Evolutionary conservation across 495 filamentous ascomycete species (phyloP).

Genomic region (Elasticomyces elasticus): DNA sequence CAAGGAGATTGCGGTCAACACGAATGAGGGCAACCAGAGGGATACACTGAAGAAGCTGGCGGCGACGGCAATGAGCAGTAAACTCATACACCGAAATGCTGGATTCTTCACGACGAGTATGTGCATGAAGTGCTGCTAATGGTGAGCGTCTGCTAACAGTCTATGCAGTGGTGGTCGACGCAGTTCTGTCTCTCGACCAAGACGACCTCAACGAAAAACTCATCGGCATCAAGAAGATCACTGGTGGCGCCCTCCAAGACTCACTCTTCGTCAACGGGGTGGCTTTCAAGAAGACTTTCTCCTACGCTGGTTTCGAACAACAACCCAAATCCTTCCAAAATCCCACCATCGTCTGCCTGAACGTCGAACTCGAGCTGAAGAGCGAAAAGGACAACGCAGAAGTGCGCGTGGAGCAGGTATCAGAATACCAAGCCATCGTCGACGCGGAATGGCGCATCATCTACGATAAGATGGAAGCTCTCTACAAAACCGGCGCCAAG

Average conservation of each 20-base stretch:
- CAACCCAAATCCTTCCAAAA: constrained; percentile 91
- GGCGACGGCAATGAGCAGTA: constrained; percentile 98
- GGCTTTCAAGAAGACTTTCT: constrained; percentile 99
- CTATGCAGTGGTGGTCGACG: constrained; percentile 78
- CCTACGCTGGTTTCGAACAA: constrained; percentile 97
- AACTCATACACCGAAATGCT: constrained; percentile 95
- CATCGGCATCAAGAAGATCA: constrained; percentile 96
- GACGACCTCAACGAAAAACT: constrained; percentile 95
- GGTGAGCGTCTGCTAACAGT: neutral
- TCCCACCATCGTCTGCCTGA: constrained; percentile 91
- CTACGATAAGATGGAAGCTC: constrained; percentile 93
- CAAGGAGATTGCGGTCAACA: constrained; percentile 90
- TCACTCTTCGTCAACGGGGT: constrained; percentile 97
- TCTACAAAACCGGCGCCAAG: constrained; percentile 87
- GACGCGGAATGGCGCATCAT: constrained; percentile 99
- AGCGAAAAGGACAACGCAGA: constrained; percentile 98
- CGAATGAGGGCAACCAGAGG: constrained; percentile 71
- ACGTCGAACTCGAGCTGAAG: constrained; percentile 96
- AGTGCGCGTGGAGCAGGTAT: constrained; percentile 94
- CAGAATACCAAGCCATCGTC: constrained; percentile 98
- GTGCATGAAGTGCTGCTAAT: constrained; percentile 20
- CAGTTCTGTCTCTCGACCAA: constrained; percentile 92
- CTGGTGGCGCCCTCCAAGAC: constrained; percentile 91
- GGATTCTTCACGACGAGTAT: constrained; percentile 95
- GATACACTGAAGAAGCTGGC: constrained; percentile 86